Evolutionary conservation across 768 basidiomycete species (phyloP), one percentile per base, ranked within the genome.

Genomic region (Hemileccinum impolitum): DNA sequence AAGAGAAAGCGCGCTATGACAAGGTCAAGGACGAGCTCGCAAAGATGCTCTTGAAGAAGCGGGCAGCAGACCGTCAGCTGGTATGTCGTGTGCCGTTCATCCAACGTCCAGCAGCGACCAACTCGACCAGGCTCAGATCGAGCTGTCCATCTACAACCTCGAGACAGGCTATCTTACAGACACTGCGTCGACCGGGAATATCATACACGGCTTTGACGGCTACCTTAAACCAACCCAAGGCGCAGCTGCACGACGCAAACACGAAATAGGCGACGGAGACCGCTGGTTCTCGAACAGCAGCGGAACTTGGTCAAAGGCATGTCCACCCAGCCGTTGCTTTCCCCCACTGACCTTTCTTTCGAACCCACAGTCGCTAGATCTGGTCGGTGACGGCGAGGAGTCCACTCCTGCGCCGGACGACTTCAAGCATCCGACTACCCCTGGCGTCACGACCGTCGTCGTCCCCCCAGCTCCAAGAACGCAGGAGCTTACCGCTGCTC

Each of bases 211-310:
- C 4, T 92, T 92, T 55, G 90, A 92, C 47, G 82, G 84, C 36
- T 93, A 91, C 62, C 78, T 92, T 50, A 93, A 92, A 68, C 85
- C 84, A 50, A 78, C 77, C 1, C 73, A 77, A 9, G 81, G 77
- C 7, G 66, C 67, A 17, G 66, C 67, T 4, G 66, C 65, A 9
- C 73, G 88, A 58, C 77, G 85, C 62, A 84, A 83, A 61, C 81
- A 84, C 55, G 89, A 92, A 55, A 78, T 90, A 49, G 80, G 77
- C 52, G 90, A 92, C 48, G 71, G 77, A 12, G 90, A 93, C 61
- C 77, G 90, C 40, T 72, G 91, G 53, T 93, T 93, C 68, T 90
- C 90, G 2, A 85, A 76, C 50, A 91, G 89, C 68, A 91, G 89
- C 56, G 61, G 79, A 26, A 90, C 90, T 3, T 81, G 79, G 66